Conservation (phyloP, 2,329 filamentous ascomycete species). For the Catunica adiposa region DNA sequence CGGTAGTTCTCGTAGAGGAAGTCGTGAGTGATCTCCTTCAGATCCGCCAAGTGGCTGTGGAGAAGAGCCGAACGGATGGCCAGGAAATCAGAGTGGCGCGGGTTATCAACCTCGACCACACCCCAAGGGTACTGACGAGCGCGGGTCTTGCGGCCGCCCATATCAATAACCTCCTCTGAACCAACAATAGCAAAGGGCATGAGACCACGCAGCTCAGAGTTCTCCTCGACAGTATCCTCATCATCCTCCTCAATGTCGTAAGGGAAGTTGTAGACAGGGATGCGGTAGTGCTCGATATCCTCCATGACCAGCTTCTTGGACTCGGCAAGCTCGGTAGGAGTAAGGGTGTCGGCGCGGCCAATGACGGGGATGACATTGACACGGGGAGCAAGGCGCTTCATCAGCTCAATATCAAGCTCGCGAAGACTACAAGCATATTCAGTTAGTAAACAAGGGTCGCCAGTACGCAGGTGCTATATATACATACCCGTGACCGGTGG, state of each 20-base stretch:
- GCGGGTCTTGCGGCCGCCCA: conserved; percentile 79
- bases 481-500: conserved; percentile 77
- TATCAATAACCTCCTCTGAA: conserved; percentile 87
- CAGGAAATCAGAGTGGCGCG: conserved; percentile 94
- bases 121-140: conserved; percentile 98
- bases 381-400: conserved; percentile 95
- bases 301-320: conserved; percentile 99
- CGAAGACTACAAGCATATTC: conserved; percentile 48
- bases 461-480: background rate
- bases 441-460: background rate
- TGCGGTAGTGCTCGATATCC: conserved; percentile 99
- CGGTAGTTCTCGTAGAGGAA: conserved; percentile 99
- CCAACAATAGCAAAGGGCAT: conserved; percentile 99
- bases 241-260: conserved; percentile 99
- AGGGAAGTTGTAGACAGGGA: conserved; percentile 99
- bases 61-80: conserved; percentile 91
- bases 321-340: conserved; percentile 87
- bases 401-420: conserved; percentile 97
- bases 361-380: conserved; percentile 99
- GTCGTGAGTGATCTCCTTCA: conserved; percentile 99
- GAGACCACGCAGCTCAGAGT: conserved; percentile 86
- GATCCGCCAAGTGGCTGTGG: conserved; percentile 91
- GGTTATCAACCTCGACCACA: conserved; percentile 97
- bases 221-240: conserved; percentile 98
- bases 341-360: conserved; percentile 93